Conservation (phyloP, 2,329 filamentous ascomycete genomes). For the Pestalotiopsis sp. region DNA sequence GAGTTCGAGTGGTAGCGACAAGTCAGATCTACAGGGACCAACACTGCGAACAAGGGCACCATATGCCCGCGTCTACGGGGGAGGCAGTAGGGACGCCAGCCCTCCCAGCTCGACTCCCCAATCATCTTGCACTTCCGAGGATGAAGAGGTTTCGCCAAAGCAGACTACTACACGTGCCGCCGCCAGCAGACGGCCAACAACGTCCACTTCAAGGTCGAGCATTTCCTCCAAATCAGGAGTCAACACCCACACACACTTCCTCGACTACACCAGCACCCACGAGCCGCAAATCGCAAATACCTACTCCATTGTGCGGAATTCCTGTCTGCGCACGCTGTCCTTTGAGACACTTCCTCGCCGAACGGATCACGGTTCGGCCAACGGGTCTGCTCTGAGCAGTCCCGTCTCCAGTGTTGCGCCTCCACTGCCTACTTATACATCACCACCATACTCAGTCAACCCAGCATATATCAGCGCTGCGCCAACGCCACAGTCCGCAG, state of each 20-base stretch:
- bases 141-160: conserved; percentile 39
- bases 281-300: conserved; percentile 64
- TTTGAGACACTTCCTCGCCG: conserved; percentile 67
- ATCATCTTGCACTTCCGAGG: conserved; percentile 51
- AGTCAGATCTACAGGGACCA: conserved; percentile 49
- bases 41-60: conserved; percentile 64
- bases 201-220: conserved; percentile 55
- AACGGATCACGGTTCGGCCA: conserved; percentile 40
- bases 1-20: conserved; percentile 24
- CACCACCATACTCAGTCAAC: conserved; percentile 30
- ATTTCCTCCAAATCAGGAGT: conserved; percentile 51
- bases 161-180: conserved; percentile 21
- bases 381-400: conserved; percentile 26
- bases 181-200: conserved; percentile 40
- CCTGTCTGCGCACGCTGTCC: conserved; percentile 67
- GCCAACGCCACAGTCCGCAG: conserved; percentile 49
- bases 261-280: conserved; percentile 71
- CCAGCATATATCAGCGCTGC: conserved; percentile 55
- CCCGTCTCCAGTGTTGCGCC: conserved; percentile 41
- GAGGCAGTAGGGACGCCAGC: conserved; percentile 47
- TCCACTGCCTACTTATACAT: conserved; percentile 38
- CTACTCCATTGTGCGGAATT: conserved; percentile 68
- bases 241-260: conserved; percentile 62
- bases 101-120: conserved; percentile 54
- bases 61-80: conserved; percentile 58